Evolutionary conservation across 164 flowering plant genomes (phyloP), one percentile per base, ranked within the genome.

Genomic region (Vitis cinerea): DNA sequence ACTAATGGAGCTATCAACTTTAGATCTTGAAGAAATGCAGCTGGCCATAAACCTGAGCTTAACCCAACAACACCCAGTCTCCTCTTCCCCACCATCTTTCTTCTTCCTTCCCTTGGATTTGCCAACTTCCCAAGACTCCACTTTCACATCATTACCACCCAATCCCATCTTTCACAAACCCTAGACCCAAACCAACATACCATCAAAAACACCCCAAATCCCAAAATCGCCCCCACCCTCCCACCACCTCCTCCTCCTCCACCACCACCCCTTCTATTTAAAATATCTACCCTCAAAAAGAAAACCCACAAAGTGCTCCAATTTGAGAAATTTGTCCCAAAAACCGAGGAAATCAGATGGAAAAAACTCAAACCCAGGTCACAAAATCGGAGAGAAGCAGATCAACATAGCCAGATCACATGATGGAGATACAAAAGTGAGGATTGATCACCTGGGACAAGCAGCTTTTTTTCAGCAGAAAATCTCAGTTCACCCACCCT

Each of bases 1-100:
- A 76, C 86, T 82, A 29, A 82, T 57, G 53, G 86, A 81, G 75
- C 76, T 83, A 64, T 85, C 88, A 66, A 85, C 88, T 77, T 85
- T 85, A 71, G 86, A 86, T 85, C 92, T 90, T 65, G 96, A 86
- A 75, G 88, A 85, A 73, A 90, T 79, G 82, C 93, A 88, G 77
- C 85, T 77, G 5, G 88, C 83, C 64, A 87, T 74, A 66, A 87
- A 77, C 73, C 85, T 86, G 67, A 84, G 72, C 75, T 77, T 83
- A 69, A 79, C 31, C 91, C 93, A 90, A 75, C 93, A 90, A 75
- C 96, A 88, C 64, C 96, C 90, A 71, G 73, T 74, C 53, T 75
- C 85, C 58, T 76, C 83, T 27, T 49, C 81, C 3, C 75, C 44
- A 37, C 7, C 44, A 37, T 11, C 14, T 74, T 4, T 56, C 74